These are phyloP conservation scores for Royoungia palumana DNA, from an alignment of 768 basidiomycete genomes.

Conservation along the genomic window DNA sequence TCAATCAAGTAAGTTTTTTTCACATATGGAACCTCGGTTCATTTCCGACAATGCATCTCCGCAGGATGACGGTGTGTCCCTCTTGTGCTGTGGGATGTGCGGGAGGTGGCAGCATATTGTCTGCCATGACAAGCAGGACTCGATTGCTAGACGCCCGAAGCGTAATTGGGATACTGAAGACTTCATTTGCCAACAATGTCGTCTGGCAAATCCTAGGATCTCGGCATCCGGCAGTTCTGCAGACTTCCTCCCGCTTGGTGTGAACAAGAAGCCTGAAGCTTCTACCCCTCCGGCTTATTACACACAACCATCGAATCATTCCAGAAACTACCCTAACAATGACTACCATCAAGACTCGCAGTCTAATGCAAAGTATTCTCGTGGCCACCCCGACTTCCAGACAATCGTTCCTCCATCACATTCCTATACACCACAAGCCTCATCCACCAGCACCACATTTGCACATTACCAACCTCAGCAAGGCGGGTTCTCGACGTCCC, in stretches of 20 bases:
- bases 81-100: constrained; percentile 82
- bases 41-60: constrained; percentile 7
- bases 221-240: constrained; percentile 7
- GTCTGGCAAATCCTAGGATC: constrained; percentile 9
- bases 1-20: constrained; percentile 63
- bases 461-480: constrained; percentile 38
- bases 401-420: constrained; percentile 16
- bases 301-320: constrained; percentile 10
- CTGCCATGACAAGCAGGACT: constrained; percentile 78
- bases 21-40: neutral
- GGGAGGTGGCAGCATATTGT: constrained; percentile 86
- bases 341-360: constrained; percentile 15
- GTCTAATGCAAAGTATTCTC: constrained; percentile 21
- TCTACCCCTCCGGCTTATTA: constrained; percentile 13
- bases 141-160: constrained; percentile 54
- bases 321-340: constrained; percentile 16
- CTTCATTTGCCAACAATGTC: constrained; percentile 70
- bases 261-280: constrained; percentile 9
- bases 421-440: constrained; percentile 18
- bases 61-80: constrained; percentile 75
- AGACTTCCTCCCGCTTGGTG: constrained; percentile 4
- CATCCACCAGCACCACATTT: constrained; percentile 30
- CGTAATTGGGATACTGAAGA: constrained; percentile 87
- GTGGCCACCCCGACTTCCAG: constrained; percentile 20
- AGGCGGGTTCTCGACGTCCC: constrained; percentile 34